Evolutionary conservation across 352 stramenopile genomes (phyloP).

Genomic region (Saprolegnia parasitica): DNA sequence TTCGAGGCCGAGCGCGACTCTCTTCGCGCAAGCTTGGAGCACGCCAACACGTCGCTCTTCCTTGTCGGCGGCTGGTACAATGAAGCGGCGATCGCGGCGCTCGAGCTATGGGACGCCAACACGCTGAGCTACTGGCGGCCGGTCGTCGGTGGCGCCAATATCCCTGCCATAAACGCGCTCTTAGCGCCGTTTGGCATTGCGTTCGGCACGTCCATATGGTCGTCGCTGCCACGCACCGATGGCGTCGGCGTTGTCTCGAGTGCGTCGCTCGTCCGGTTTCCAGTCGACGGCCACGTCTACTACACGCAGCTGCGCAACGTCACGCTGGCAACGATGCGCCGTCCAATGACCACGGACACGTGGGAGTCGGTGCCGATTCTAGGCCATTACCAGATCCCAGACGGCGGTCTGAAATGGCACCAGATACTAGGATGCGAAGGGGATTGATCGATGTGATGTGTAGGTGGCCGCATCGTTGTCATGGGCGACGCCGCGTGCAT

Average conservation of each 20-base stretch:
- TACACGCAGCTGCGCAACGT: conserved; percentile 5
- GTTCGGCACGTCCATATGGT: conserved; percentile 53
- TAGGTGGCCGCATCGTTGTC: conserved; percentile 62
- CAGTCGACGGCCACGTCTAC: not conserved
- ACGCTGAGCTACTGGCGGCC: conserved; percentile 77
- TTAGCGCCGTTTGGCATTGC: conserved; percentile 62
- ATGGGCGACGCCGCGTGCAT: conserved; percentile 73
- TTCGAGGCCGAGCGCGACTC: conserved; percentile 58
- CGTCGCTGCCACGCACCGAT: conserved; percentile 32
- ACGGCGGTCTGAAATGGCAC: not conserved
- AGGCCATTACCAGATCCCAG: not conserved
- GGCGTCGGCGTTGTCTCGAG: conserved; percentile 44
- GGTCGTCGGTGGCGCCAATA: conserved; percentile 70
- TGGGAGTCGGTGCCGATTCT: conserved; percentile 2
- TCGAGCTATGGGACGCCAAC: conserved; percentile 79
- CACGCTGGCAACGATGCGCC: too few relatives aligned
- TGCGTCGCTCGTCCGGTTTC: conserved; percentile 11
- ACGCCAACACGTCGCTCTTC: conserved; percentile 59
- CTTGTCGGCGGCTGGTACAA: conserved; percentile 83
- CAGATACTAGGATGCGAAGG: conserved; percentile 48
- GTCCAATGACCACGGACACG: not conserved
- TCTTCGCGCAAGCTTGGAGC: conserved; percentile 54
- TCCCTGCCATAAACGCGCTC: conserved; percentile 66
- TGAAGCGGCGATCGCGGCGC: conserved; percentile 45
- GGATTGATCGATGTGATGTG: conserved; percentile 36